phyloP scores from a whole-genome alignment of 2,329 filamentous ascomycete genomes.

The Penicillium italicum region DNA sequence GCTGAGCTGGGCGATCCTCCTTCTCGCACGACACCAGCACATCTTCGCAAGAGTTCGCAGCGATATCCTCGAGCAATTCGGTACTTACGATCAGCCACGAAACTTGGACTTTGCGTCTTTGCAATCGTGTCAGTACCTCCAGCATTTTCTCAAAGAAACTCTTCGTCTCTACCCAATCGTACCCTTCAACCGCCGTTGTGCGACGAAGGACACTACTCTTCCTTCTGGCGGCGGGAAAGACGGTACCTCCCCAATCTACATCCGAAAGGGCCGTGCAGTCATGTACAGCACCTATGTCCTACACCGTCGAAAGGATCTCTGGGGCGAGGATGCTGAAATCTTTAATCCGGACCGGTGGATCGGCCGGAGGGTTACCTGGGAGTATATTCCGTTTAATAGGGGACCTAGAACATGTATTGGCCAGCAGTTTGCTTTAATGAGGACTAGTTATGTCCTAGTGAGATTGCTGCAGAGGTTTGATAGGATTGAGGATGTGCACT shows the following conservation, averaged over 20 bases:
- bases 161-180: slow-evolving; percentile 21
- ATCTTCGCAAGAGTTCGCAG: slow-evolving; percentile 61
- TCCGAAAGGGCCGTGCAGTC: slow-evolving; percentile 14
- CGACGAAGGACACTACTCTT: slow-evolving; percentile 1
- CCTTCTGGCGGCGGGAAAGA: slow-evolving; percentile 11
- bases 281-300: slow-evolving; percentile 29
- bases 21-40: slow-evolving; percentile 66
- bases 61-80: slow-evolving; percentile 66
- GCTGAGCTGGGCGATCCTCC: slow-evolving; percentile 72
- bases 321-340: slow-evolving; percentile 40
- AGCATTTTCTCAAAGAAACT: not conserved
- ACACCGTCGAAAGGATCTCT: slow-evolving; percentile 50
- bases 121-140: not conserved
- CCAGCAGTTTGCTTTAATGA: slow-evolving; percentile 27
- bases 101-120: not conserved
- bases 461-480: slow-evolving; percentile 24
- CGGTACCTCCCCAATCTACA: not conserved
- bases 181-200: slow-evolving; percentile 26
- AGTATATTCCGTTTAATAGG: slow-evolving; percentile 31
- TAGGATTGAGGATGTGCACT: not conserved
- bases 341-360: slow-evolving; percentile 53
- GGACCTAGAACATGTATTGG: slow-evolving; percentile 28
- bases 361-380: slow-evolving; percentile 46
- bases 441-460: slow-evolving; percentile 21
- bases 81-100: slow-evolving; percentile 34